Percentiles rank a stretch among this genome's conserved stretches.
phyloP scores from a whole-genome alignment of 768 basidiomycete genomes.

The Boletus sp. region DNA sequence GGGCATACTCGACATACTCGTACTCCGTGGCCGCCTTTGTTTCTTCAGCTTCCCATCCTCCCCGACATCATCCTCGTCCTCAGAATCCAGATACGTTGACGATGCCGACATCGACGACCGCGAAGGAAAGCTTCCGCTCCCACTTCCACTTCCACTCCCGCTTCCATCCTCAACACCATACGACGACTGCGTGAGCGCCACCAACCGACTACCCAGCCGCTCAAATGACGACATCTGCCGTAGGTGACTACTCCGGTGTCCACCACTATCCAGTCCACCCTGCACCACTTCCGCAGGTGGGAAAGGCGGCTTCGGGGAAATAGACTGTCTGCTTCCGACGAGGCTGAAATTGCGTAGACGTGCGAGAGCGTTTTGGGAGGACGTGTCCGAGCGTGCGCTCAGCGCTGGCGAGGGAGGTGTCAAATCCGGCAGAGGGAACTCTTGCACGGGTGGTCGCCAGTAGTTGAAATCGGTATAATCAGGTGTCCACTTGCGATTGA shows the following conservation, averaged over 20 bases:
- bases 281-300: constrained; percentile 20
- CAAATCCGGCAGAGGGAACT: constrained; percentile 76
- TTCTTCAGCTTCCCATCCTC: constrained; percentile 41
- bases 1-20: constrained; percentile 84
- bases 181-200: constrained; percentile 45
- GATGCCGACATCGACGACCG: constrained; percentile 52
- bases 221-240: constrained; percentile 80
- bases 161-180: constrained; percentile 24
- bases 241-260: constrained; percentile 43
- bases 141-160: constrained; percentile 28
- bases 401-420: constrained; percentile 90
- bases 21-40: constrained; percentile 44
- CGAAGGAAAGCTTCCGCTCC: constrained; percentile 56
- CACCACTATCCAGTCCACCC: constrained; percentile 5
- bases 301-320: constrained; percentile 26
- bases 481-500: constrained; percentile 81
- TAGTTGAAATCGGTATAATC: constrained; percentile 98
- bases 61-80: constrained; percentile 38
- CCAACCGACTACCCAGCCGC: constrained; percentile 58
- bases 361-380: constrained; percentile 67
- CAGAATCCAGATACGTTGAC: constrained; percentile 50
- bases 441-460: constrained; percentile 82
- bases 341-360: constrained; percentile 78
- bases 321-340: constrained; percentile 47
- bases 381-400: constrained; percentile 89